phyloP scores from a whole-genome alignment of 352 stramenopile species.

The Pythium phragmiticola region DNA sequence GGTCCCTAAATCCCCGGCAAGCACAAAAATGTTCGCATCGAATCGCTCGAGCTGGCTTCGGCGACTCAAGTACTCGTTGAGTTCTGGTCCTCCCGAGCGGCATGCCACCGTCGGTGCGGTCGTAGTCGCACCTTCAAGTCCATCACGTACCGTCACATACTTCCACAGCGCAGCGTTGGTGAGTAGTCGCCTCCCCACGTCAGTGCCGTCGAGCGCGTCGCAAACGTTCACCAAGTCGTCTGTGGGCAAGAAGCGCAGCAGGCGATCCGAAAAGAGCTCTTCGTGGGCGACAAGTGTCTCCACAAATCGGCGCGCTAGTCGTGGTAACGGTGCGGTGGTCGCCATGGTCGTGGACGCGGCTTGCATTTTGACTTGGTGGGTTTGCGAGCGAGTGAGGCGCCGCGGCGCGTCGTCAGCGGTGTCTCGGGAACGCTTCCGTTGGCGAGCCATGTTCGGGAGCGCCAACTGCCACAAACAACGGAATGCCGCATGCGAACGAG shows the following conservation, averaged over 20 bases:
- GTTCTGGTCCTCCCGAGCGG: conserved; percentile 20
- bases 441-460: background rate
- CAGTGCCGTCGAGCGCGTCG: conserved; percentile 1
- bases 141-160: conserved; percentile 14
- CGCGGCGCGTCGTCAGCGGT: too few species aligned
- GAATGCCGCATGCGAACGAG: background rate
- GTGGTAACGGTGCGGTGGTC: background rate
- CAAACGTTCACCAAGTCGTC: conserved; percentile 15
- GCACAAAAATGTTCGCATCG: conserved; percentile 31
- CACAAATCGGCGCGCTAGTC: background rate
- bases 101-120: conserved; percentile 16
- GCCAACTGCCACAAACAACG: background rate
- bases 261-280: conserved; percentile 1
- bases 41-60: conserved; percentile 43
- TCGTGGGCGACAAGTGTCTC: background rate
- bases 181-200: background rate
- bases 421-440: background rate
- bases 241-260: background rate
- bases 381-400: background rate
- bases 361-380: background rate
- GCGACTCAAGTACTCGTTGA: conserved; percentile 46
- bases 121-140: background rate
- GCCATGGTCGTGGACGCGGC: background rate
- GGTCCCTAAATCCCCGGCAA: conserved; percentile 42
- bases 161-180: conserved; percentile 10